phyloP scores from a whole-genome alignment of 305 asterid genomes.

The Rubia balearica region DNA sequence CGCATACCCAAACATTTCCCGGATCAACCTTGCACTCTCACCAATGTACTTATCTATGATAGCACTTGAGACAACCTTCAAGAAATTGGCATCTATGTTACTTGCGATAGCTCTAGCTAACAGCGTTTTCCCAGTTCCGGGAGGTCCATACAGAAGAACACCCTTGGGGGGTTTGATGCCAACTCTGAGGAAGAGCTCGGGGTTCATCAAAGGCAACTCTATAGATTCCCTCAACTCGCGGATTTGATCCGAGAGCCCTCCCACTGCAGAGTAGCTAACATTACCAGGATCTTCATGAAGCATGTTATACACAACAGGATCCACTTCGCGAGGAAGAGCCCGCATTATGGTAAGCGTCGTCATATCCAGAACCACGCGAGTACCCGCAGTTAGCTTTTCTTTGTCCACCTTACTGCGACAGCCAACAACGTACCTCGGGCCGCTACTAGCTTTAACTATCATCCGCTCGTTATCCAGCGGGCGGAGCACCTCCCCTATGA shows the following conservation, averaged over 20 bases:
- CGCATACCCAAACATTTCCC: constrained; percentile 96
- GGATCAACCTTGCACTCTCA: constrained; percentile 90
- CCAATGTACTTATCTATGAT: constrained; percentile 93
- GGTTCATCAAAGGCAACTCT: no score
- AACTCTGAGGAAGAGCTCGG: no score
- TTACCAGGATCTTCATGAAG: no score
- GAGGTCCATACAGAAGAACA: constrained; percentile 95
- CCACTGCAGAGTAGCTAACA: no score
- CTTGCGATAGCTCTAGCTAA: no score
- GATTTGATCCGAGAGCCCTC: no score
- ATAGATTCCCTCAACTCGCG: no score
- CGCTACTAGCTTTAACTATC: constrained; percentile 97
- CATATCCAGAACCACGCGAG: constrained; percentile 95
- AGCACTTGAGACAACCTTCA: constrained; percentile 81
- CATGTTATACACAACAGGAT: no score
- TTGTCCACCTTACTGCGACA: constrained; percentile 96
- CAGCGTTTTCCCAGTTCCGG: constrained; percentile 75
- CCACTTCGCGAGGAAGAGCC: constrained; percentile 91
- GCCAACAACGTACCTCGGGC: constrained; percentile 95
- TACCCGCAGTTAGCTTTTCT: constrained; percentile 73
- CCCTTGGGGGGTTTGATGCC: constrained; percentile 10
- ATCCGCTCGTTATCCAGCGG: constrained; percentile 90
- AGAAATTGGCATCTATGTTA: no score
- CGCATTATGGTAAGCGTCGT: constrained; percentile 95
- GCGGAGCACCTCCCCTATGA: constrained; percentile 92